Evolutionary conservation across 2,329 filamentous ascomycete genomes (phyloP).

Genomic region (Boeremia lycopersici): DNA sequence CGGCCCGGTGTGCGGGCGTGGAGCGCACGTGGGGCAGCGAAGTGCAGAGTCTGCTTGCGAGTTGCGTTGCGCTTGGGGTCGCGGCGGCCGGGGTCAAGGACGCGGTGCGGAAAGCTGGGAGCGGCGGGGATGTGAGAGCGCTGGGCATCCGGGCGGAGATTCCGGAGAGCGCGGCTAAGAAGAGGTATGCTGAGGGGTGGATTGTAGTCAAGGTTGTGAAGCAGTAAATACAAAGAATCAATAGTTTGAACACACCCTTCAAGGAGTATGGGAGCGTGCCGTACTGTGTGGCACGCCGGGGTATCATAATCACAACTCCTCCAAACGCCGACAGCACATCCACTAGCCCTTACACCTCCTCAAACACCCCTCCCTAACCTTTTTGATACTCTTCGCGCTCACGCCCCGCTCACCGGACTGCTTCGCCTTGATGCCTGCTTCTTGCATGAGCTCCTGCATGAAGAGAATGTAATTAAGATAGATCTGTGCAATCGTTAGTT

Average conservation of each 20-base stretch:
- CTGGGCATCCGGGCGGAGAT: conserved; percentile 44
- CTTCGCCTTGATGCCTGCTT: conserved; percentile 77
- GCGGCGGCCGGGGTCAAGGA: conserved; percentile 34
- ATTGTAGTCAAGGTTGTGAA: conserved; percentile 51
- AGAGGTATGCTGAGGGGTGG: conserved; percentile 55
- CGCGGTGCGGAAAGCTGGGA: conserved; percentile 11
- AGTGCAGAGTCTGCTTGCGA: conserved; percentile 36
- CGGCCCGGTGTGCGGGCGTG: conserved; percentile 45
- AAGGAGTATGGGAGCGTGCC: too few species aligned
- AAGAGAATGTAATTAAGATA: conserved; percentile 86
- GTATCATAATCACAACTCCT: conserved; percentile 1
- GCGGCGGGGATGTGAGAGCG: neutral
- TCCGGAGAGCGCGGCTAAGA: conserved; percentile 42
- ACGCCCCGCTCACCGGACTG: conserved; percentile 74
- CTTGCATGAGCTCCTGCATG: conserved; percentile 76
- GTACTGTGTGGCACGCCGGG: neutral
- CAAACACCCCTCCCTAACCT: conserved; percentile 68
- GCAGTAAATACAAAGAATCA: neutral
- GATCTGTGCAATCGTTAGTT: conserved; percentile 60
- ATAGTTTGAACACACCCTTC: neutral
- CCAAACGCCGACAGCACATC: neutral
- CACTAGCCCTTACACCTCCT: conserved; percentile 43
- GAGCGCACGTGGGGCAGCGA: conserved; percentile 48
- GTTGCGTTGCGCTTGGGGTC: conserved; percentile 43
- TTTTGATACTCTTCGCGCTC: conserved; percentile 76